phyloP scores from a whole-genome alignment of 345 rosid species.

The Aquilaria yunnanensis region DNA sequence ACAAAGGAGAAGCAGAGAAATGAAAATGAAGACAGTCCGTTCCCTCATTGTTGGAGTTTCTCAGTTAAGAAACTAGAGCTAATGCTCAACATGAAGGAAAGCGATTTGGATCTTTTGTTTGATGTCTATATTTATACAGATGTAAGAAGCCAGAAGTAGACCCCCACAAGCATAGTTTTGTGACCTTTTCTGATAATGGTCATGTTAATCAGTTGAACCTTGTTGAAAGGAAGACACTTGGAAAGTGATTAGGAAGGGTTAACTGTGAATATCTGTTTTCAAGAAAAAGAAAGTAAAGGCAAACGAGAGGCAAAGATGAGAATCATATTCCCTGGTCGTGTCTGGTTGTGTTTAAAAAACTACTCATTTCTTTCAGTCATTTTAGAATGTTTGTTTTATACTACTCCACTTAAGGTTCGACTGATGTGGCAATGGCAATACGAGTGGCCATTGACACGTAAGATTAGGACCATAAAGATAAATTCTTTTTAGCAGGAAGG shows the following conservation, averaged over 20 bases:
- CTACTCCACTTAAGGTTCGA: too few relatives aligned
- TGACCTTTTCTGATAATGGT: conserved; percentile 4
- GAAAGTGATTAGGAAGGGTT: conserved; percentile 8
- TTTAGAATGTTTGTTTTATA: too few relatives aligned
- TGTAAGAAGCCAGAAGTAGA: conserved; percentile 9
- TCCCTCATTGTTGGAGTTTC: conserved; percentile 28
- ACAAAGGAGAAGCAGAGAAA: conserved; percentile 32
- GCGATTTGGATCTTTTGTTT: conserved; percentile 12
- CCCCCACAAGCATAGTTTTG: conserved; percentile 22
- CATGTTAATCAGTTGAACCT: conserved; percentile 24
- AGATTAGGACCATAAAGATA: too few relatives aligned
- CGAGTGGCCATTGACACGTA: too few relatives aligned
- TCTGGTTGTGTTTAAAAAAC: background rate
- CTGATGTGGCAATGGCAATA: too few relatives aligned
- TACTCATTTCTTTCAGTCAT: background rate
- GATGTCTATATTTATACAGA: conserved; percentile 16
- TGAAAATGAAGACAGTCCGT: conserved; percentile 33
- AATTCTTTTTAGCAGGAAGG: too few relatives aligned
- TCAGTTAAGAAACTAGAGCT: conserved; percentile 13
- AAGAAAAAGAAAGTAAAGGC: conserved; percentile 16
- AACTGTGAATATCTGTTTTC: conserved; percentile 17
- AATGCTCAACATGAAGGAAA: conserved; percentile 20
- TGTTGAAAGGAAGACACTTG: conserved; percentile 17
- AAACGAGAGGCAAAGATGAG: conserved; percentile 6
- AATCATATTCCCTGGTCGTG: conserved; percentile 20